Conservation (phyloP, 2,329 filamentous ascomycete genomes). For the Thermoascus crustaceus region DNA sequence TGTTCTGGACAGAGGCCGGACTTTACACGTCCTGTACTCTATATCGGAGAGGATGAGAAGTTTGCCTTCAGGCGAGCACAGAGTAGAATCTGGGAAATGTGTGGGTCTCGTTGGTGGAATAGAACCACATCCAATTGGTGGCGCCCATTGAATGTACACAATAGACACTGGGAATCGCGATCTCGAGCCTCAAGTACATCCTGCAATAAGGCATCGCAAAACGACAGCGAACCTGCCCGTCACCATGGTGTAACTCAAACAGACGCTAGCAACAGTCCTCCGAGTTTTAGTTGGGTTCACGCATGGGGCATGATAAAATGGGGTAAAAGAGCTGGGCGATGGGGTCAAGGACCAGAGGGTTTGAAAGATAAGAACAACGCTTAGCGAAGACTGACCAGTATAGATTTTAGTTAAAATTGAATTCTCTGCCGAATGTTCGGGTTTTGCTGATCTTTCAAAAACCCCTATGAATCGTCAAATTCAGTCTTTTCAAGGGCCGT, state of each 20-base stretch:
- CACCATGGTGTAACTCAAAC: not conserved
- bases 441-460: too few species aligned
- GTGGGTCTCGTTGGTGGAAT: slow-evolving; percentile 62
- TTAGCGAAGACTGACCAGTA: not conserved
- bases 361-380: not conserved
- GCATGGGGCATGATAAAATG: slow-evolving; percentile 47
- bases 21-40: slow-evolving; percentile 58
- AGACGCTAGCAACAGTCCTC: slow-evolving; percentile 23
- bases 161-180: slow-evolving; percentile 53
- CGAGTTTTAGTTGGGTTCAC: slow-evolving; percentile 46
- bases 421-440: too few species aligned
- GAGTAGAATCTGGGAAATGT: slow-evolving; percentile 76
- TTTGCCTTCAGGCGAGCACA: slow-evolving; percentile 73
- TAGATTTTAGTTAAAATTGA: not conserved
- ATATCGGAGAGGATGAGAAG: slow-evolving; percentile 72
- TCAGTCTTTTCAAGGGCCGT: slow-evolving; percentile 59
- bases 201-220: not conserved
- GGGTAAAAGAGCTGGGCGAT: slow-evolving; percentile 46
- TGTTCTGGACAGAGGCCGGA: slow-evolving; percentile 38
- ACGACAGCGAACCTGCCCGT: too few species aligned
- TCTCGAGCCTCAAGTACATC: not conserved
- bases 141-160: slow-evolving; percentile 55
- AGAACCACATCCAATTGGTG: slow-evolving; percentile 52
- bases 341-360: slow-evolving; percentile 44
- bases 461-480: slow-evolving; percentile 8